A percentile compares a stretch with the other conserved stretches of the same genome.
These are phyloP conservation scores for Umbilicus rupestris DNA, from an alignment of 164 flowering plant genomes.

Conservation along the genomic window DNA sequence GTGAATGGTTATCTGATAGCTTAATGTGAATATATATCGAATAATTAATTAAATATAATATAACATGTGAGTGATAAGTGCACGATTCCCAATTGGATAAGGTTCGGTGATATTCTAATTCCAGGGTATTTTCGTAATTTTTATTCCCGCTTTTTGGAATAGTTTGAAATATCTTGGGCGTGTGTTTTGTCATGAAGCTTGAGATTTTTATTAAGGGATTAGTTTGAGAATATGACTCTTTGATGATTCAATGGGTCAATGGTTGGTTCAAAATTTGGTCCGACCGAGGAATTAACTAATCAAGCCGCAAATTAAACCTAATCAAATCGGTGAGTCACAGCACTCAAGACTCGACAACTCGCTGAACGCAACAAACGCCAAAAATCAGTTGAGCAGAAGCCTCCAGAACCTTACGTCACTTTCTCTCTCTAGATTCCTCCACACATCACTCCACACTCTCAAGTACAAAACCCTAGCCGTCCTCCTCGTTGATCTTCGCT, in stretches of 20 bases:
- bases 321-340: no score
- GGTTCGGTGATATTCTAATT: not conserved
- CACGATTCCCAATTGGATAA: not conserved
- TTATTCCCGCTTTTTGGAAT: not conserved
- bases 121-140: not conserved
- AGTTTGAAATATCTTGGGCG: not conserved
- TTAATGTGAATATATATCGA: constrained; percentile 3
- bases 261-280: no score
- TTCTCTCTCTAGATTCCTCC: no score
- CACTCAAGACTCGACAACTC: no score
- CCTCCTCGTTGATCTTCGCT: not conserved
- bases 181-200: not conserved
- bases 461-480: not conserved
- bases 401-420: no score
- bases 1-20: not conserved
- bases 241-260: not conserved
- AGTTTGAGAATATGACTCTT: not conserved
- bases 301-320: constrained; percentile 64
- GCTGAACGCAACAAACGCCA: constrained; percentile 87
- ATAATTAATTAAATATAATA: not conserved
- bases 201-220: not conserved
- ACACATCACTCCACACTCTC: no score
- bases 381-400: not conserved
- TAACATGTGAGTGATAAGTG: not conserved
- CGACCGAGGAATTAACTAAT: constrained; percentile 97